Evolutionary conservation across 2,329 filamentous ascomycete genomes (phyloP).

Genomic region (Claviceps quebecensis): DNA sequence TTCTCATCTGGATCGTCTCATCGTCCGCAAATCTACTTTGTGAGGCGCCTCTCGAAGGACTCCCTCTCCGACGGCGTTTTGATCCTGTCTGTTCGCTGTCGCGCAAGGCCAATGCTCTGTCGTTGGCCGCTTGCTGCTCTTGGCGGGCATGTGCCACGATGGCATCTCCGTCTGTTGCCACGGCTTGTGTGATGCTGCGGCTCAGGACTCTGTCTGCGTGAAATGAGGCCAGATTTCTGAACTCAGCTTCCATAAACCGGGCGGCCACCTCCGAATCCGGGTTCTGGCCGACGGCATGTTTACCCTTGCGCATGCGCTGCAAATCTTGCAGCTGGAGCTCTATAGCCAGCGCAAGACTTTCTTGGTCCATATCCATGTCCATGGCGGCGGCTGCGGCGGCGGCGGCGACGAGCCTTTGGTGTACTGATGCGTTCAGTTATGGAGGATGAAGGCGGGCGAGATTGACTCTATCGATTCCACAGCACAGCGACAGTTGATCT

Average conservation of each 20-base stretch:
- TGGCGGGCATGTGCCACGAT: neutral
- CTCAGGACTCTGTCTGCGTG: conserved; percentile 7
- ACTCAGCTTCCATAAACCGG: conserved; percentile 7
- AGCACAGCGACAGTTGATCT: too few species aligned
- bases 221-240: conserved; percentile 2
- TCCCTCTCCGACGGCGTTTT: neutral
- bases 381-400: neutral
- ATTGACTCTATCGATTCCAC: too few species aligned
- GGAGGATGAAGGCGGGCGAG: too few species aligned
- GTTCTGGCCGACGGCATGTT: conserved; percentile 1
- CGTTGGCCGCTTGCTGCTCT: neutral
- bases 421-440: too few species aligned
- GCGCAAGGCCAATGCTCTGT: neutral
- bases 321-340: conserved; percentile 10
- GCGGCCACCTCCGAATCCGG: conserved; percentile 7
- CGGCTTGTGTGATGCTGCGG: conserved; percentile 9
- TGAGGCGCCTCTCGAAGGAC: neutral
- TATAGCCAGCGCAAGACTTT: conserved; percentile 8
- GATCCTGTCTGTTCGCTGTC: too few species aligned
- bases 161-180: conserved; percentile 5
- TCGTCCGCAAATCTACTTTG: neutral
- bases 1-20: neutral
- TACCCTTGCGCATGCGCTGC: conserved; percentile 6
- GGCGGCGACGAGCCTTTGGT: neutral
- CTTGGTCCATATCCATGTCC: conserved; percentile 3